These are phyloP conservation scores for Diplodia seriata DNA, from an alignment of 2,329 filamentous ascomycete genomes.

Conservation along the genomic window DNA sequence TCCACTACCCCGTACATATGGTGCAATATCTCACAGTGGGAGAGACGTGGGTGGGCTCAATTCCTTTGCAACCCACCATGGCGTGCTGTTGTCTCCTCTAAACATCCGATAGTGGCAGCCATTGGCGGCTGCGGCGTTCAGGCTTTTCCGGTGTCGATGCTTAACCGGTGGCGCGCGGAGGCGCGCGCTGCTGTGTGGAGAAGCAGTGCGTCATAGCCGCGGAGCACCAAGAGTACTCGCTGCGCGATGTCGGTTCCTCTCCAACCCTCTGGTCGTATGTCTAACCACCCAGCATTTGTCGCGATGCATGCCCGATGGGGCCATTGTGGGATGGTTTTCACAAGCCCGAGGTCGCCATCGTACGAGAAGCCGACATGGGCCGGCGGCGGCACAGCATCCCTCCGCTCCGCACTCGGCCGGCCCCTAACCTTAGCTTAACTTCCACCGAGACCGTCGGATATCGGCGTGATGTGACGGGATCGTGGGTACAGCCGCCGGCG, in stretches of 20 bases:
- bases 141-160: slow-evolving; percentile 16
- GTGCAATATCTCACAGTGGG: too few relatives aligned
- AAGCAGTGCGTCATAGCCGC: not conserved
- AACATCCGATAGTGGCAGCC: not conserved
- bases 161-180: slow-evolving; percentile 18
- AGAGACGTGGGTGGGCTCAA: too few relatives aligned
- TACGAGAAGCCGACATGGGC: slow-evolving; percentile 9
- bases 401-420: slow-evolving; percentile 24
- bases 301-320: slow-evolving; percentile 12
- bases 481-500: not conserved
- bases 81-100: not conserved
- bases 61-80: too few relatives aligned
- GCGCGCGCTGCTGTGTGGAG: slow-evolving; percentile 2
- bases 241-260: not conserved
- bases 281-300: slow-evolving; percentile 1
- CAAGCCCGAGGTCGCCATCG: not conserved
- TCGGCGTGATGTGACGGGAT: slow-evolving; percentile 9
- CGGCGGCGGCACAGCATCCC: slow-evolving; percentile 24
- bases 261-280: not conserved
- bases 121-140: slow-evolving; percentile 20
- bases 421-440: not conserved
- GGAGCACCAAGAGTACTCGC: not conserved
- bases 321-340: slow-evolving; percentile 14
- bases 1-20: too few relatives aligned
- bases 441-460: slow-evolving; percentile 12